A percentile compares a stretch with the other conserved stretches of the same genome.
These are phyloP conservation scores for Fusarium sp. DNA, from an alignment of 2,329 filamentous ascomycete genomes.

Conservation along the genomic window DNA sequence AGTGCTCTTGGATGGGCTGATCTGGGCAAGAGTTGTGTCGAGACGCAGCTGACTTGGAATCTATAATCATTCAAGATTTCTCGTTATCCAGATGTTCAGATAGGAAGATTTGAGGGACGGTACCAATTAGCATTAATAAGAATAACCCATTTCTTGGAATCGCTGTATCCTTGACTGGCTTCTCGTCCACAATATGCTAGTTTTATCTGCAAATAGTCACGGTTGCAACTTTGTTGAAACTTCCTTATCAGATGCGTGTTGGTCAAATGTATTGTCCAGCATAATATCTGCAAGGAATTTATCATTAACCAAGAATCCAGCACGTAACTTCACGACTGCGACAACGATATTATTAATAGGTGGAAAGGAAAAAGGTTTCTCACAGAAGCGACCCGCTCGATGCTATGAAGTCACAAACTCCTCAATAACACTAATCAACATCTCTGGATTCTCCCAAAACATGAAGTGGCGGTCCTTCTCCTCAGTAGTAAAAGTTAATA, in stretches of 20 bases:
- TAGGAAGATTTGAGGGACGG: background rate
- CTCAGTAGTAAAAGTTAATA: constrained; percentile 43
- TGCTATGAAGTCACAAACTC: constrained; percentile 34
- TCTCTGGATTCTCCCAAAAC: constrained; percentile 50
- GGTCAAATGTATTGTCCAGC: no score
- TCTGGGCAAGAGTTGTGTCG: constrained; percentile 8
- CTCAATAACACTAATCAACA: constrained; percentile 49
- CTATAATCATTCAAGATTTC: background rate
- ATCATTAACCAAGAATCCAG: no score
- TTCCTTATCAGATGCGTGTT: background rate
- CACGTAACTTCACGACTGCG: no score
- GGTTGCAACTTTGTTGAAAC: background rate
- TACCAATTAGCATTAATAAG: background rate
- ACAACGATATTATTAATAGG: no score
- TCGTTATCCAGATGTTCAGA: background rate
- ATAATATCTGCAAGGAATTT: no score
- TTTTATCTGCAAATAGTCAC: background rate
- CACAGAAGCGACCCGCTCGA: background rate
- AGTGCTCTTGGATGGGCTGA: constrained; percentile 52
- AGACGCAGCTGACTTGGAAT: constrained; percentile 22
- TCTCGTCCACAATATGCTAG: background rate
- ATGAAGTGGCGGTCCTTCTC: constrained; percentile 51
- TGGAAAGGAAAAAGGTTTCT: no score
- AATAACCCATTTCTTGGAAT: background rate
- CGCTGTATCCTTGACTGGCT: background rate